A percentile compares a stretch with the other conserved stretches of the same genome.
phyloP scores from a whole-genome alignment of 2,329 filamentous ascomycete species.

The Monosporascus sp. region DNA sequence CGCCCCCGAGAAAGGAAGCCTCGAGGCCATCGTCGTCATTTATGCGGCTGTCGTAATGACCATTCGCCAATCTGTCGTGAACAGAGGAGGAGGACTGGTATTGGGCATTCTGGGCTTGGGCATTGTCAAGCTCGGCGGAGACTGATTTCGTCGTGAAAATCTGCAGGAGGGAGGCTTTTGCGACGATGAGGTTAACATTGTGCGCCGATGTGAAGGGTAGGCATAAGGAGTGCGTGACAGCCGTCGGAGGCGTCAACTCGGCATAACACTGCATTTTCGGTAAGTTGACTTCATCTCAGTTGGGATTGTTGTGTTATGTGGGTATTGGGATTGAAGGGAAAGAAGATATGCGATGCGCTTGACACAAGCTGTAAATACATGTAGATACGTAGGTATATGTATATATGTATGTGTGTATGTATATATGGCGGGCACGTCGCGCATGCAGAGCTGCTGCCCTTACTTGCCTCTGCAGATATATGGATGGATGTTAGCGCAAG shows the following conservation, averaged over 20 bases:
- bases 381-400: background rate
- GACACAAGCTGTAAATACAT: background rate
- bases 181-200: constrained; percentile 81
- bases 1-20: constrained; percentile 59
- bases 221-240: constrained; percentile 81
- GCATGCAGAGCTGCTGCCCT: too few species aligned
- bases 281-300: constrained; percentile 22
- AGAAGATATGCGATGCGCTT: too few species aligned
- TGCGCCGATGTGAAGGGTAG: constrained; percentile 71
- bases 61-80: constrained; percentile 28
- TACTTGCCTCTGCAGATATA: too few species aligned
- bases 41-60: constrained; percentile 45
- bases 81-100: constrained; percentile 25
- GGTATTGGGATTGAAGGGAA: background rate
- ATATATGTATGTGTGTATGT: too few species aligned
- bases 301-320: background rate
- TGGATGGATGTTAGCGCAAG: too few species aligned
- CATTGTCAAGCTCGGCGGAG: constrained; percentile 54
- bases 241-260: constrained; percentile 88
- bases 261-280: constrained; percentile 89
- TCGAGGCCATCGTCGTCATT: constrained; percentile 60
- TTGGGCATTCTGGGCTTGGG: constrained; percentile 30
- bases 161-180: constrained; percentile 88
- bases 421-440: too few species aligned
- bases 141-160: constrained; percentile 73